phyloP scores from a whole-genome alignment of 2,329 filamentous ascomycete genomes.

The Phialemonium atrogriseum region DNA sequence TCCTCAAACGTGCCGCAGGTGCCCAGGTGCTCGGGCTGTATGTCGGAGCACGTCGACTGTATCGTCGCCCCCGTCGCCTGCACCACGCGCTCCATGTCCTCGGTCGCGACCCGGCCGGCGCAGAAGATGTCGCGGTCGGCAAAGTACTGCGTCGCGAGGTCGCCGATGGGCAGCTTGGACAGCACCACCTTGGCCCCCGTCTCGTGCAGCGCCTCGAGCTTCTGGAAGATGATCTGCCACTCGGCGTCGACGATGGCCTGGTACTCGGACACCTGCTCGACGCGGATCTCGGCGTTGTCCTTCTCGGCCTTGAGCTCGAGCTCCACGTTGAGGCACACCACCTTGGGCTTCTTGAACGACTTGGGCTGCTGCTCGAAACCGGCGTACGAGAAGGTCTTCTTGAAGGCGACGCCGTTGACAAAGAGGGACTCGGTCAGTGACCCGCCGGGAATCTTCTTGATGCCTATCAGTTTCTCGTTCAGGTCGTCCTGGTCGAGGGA shows the following conservation, averaged over 20 bases:
- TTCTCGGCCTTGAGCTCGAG: slow-evolving; percentile 98
- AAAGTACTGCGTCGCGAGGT: slow-evolving; percentile 95
- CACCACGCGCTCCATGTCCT: slow-evolving; percentile 93
- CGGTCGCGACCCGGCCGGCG: slow-evolving; percentile 80
- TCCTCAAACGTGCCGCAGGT: slow-evolving; percentile 89
- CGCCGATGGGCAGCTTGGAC: slow-evolving; percentile 93
- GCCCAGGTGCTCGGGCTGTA: slow-evolving; percentile 79
- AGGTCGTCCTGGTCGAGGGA: slow-evolving; percentile 94
- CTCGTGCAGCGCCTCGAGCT: slow-evolving; percentile 89
- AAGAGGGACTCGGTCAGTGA: slow-evolving; percentile 94
- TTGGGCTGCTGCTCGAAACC: slow-evolving; percentile 99
- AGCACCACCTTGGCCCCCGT: slow-evolving; percentile 96
- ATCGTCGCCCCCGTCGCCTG: slow-evolving; percentile 87
- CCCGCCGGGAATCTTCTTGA: slow-evolving; percentile 97
- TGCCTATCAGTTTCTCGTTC: slow-evolving; percentile 94
- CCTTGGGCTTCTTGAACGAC: slow-evolving; percentile 86
- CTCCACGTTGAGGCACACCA: slow-evolving; percentile 96
- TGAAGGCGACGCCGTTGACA: slow-evolving; percentile 97
- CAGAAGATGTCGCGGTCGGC: slow-evolving; percentile 98
- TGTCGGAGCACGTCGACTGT: slow-evolving; percentile 95
- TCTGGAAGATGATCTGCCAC: slow-evolving; percentile 99
- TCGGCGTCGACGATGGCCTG: slow-evolving; percentile 98
- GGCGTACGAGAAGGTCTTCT: slow-evolving; percentile 98
- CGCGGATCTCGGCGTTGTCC: slow-evolving; percentile 96
- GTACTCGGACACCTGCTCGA: slow-evolving; percentile 98